Conservation (phyloP, 2,329 filamentous ascomycete species). For the Arachnomyces sp. region DNA sequence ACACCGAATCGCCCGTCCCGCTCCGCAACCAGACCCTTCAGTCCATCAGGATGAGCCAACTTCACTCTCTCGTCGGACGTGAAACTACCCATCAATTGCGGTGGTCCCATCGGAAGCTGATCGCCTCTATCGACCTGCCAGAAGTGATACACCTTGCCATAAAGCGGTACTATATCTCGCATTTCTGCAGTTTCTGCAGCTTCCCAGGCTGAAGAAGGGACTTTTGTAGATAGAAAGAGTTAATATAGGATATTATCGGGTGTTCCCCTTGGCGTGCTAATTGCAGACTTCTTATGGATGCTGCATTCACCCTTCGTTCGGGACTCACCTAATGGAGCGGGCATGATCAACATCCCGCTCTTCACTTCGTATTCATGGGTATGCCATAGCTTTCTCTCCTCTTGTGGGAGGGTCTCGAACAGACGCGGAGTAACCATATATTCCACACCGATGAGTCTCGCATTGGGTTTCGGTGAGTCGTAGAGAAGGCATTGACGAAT, state of each 20-base stretch:
- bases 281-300: neutral
- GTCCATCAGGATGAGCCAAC: conserved; percentile 17
- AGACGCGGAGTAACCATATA: conserved; percentile 73
- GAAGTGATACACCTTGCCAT: conserved; percentile 78
- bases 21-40: conserved; percentile 37
- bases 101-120: conserved; percentile 51
- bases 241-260: conserved; percentile 2
- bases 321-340: conserved; percentile 19
- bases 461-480: conserved; percentile 59
- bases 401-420: conserved; percentile 56
- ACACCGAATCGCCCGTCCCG: conserved; percentile 49
- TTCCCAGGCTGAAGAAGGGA: conserved; percentile 60
- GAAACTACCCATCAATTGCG: conserved; percentile 59
- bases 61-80: conserved; percentile 21
- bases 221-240: conserved; percentile 23
- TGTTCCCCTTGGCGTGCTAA: neutral
- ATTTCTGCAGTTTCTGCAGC: conserved; percentile 71
- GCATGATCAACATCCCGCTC: conserved; percentile 38
- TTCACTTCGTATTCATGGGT: conserved; percentile 50
- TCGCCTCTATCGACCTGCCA: conserved; percentile 79
- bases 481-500: conserved; percentile 81
- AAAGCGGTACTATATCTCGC: conserved; percentile 64
- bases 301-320: too few species aligned
- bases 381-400: conserved; percentile 74
- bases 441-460: conserved; percentile 73